A percentile compares a stretch with the other conserved stretches of the same genome.
Evolutionary conservation across 2,329 filamentous ascomycete species (phyloP).

Genomic region (Verticillium albo-atrum): DNA sequence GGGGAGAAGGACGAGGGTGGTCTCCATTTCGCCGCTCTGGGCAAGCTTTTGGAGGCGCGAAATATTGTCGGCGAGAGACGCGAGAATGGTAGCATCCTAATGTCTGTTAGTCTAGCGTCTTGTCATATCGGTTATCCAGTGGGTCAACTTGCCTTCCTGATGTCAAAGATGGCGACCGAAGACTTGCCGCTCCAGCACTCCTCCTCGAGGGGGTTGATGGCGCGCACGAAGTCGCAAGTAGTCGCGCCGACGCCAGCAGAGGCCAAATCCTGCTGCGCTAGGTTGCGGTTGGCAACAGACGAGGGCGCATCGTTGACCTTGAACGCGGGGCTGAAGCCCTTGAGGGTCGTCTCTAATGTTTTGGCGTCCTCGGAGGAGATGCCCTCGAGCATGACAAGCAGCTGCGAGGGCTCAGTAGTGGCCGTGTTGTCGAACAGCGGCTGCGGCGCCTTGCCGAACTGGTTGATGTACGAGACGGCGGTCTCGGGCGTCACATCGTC

Average conservation of each 20-base stretch:
- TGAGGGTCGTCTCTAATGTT: constrained; percentile 35
- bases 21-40: constrained; percentile 47
- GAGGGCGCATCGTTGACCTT: constrained; percentile 42
- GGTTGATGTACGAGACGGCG: constrained; percentile 53
- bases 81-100: constrained; percentile 36
- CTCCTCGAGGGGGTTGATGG: constrained; percentile 36
- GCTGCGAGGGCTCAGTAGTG: constrained; percentile 40
- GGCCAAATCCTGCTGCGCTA: constrained; percentile 37
- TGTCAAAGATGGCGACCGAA: constrained; percentile 38
- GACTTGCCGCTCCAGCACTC: constrained; percentile 40
- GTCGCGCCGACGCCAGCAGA: constrained; percentile 29
- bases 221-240: constrained; percentile 32
- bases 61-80: constrained; percentile 39
- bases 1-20: constrained; percentile 52
- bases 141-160: constrained; percentile 31
- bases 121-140: neutral
- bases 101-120: neutral
- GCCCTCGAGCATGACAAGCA: constrained; percentile 57
- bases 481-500: constrained; percentile 35
- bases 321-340: constrained; percentile 40
- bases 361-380: constrained; percentile 39
- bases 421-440: constrained; percentile 44
- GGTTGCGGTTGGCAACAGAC: constrained; percentile 32
- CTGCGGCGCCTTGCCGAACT: constrained; percentile 49
- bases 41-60: constrained; percentile 40